Base-by-base conservation (phyloP, 768 basidiomycete species). In the Lactarius psammicola region DNA sequence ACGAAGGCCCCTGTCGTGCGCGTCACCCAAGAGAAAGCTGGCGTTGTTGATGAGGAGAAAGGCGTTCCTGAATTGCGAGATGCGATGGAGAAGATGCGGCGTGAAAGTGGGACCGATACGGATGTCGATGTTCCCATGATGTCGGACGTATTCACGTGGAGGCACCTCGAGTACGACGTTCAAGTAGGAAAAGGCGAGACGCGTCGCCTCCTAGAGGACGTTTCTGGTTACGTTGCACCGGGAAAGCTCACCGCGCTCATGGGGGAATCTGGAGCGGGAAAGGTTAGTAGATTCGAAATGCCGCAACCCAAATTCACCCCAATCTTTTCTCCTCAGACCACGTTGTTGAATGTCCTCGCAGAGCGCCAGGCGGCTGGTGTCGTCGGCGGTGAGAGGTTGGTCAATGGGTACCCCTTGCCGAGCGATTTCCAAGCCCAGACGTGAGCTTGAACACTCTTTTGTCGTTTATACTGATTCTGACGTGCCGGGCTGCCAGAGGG, bases 221-320 rank as follows among this genome's bases (percentile, higher is more conserved):
- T 94, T 20, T 83, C 80, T 67, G 92, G 92, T 0, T 94, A 87
- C 72, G 89, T 92, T 51, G 88, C 88, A 70, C 94, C 94, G 11
- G 94, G 92, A 3, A 92, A 87, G n/a, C 75, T 94, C 67, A 94
- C 93, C 0, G 94, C 92, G 1, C 80, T 95, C 11, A 93, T 95
- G 92, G 93, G 93, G 66, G 88, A 88, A 17, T 88, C 87, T 65
- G 90, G 90, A 60, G 90, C 90, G 53, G 88, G 87, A 77, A 73
- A 71, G 6, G 49, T 51, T 4, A 51, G 78, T 78, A 15, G 23
- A 51, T 8, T 44, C 9, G 13, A 51, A 51, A 15, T 51, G 15
- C 26, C 5, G 23, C 26, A 5, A 2, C 1, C 0, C 26, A 26
- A 26, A 15, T 15, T 51, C 4, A 26, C 13, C 23, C 49, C 28